Evolutionary conservation across 352 stramenopile genomes (phyloP), one percentile per base, ranked within the genome.

Genomic region (Saprolegnia parasitica): DNA sequence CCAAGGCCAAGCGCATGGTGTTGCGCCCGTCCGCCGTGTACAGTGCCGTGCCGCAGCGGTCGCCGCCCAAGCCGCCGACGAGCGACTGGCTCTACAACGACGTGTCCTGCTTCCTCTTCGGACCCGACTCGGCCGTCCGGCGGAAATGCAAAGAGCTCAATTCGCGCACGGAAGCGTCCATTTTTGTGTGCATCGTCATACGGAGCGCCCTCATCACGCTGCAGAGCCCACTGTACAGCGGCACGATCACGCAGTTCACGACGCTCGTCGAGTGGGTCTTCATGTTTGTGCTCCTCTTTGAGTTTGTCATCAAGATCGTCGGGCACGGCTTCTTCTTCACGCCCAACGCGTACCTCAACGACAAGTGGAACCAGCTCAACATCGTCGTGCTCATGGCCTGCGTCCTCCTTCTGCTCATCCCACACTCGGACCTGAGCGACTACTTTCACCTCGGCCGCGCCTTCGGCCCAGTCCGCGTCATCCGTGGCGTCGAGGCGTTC

Each of bases 291-390:
- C 66, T 96, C 16, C 75, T 91, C 16, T 91, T 94, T 47, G 87
- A 96, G 72, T 94, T 96, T 56, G 71, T 73, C 4, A 83, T 93
- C 71, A 96, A 96, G 65, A 86, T 95, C 21, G 77, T 95, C 1
- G 81, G 84, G 0, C 83, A 83, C 0, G 87, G 87, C 1, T 89
- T 94, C 32, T 54, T 91, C n/a, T 81, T 93, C 47, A 92, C 86
- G 1, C 81, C 84, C 0, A 82, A 86, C 46, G 89, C 81, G 47
- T 96, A 96, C 72, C 72, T 96, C 13, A 93, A 86, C 15, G 81
- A 91, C 35, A 78, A 78, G 20, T 90, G 83, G 80, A 96, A 96
- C 46, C 84, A 93, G 46, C 78, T 96, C 40, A 94, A 96, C 68
- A 81, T 94, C 76, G 71, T 93, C 16, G 86, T 90, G 5, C 61